These are phyloP conservation scores for Entomortierella beljakovae DNA, from an alignment of 192 early-diverging fungal species.

Conservation along the genomic window DNA sequence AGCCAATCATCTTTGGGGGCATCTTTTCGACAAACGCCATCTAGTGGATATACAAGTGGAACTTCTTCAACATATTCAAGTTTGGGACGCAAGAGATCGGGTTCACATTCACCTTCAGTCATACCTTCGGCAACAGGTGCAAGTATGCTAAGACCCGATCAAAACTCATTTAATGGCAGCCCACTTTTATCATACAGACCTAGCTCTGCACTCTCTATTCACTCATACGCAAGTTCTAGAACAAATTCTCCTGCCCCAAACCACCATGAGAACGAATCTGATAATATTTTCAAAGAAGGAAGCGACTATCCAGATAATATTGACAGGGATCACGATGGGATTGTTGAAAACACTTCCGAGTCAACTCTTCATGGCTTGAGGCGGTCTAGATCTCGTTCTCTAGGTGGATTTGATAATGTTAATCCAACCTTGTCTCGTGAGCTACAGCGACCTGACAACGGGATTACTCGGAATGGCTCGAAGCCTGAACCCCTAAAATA, in stretches of 20 bases:
- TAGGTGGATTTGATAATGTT: background rate
- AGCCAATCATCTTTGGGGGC: constrained; percentile 38
- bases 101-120: constrained; percentile 4
- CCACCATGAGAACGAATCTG: constrained; percentile 11
- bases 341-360: constrained; percentile 13
- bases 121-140: background rate
- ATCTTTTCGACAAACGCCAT: constrained; percentile 3
- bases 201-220: constrained; percentile 40
- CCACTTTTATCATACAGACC: constrained; percentile 27
- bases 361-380: constrained; percentile 10
- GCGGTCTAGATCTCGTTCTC: constrained; percentile 15
- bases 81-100: constrained; percentile 23
- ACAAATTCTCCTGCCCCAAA: constrained; percentile 16
- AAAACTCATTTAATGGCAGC: background rate
- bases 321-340: background rate
- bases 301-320: background rate
- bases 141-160: background rate
- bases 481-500: constrained; percentile 1
- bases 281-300: background rate
- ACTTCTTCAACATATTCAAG: constrained; percentile 44
- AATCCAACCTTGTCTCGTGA: background rate
- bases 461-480: background rate
- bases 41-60: constrained; percentile 47
- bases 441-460: background rate
- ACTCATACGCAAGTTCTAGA: constrained; percentile 42